Percentiles rank a stretch among this genome's conserved stretches.
Conservation (phyloP, 2,329 filamentous ascomycete genomes). For the Exophiala aquamarina region DNA sequence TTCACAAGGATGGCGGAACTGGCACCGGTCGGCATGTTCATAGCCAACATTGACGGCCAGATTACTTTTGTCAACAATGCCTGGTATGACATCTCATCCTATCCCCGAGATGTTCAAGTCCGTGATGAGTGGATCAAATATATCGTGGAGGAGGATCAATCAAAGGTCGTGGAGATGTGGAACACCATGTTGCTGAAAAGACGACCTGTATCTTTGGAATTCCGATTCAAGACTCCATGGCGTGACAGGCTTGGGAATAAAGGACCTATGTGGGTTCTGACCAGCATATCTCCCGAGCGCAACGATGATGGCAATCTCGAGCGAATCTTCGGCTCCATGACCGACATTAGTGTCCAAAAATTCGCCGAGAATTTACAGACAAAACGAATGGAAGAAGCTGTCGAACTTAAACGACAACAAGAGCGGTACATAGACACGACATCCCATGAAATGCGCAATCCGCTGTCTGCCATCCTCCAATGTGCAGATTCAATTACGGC, state of each 20-base stretch:
- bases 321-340: slow-evolving; percentile 61
- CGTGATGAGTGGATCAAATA: slow-evolving; percentile 49
- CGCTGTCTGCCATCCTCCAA: slow-evolving; percentile 58
- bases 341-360: slow-evolving; percentile 83
- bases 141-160: slow-evolving; percentile 51
- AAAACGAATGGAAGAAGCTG: slow-evolving; percentile 73
- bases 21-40: slow-evolving; percentile 81
- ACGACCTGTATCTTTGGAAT: slow-evolving; percentile 45
- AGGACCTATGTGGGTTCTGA: slow-evolving; percentile 57
- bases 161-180: slow-evolving; percentile 38
- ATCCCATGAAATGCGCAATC: slow-evolving; percentile 58
- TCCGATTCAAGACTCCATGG: slow-evolving; percentile 56
- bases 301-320: slow-evolving; percentile 50
- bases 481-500: slow-evolving; percentile 54
- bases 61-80: slow-evolving; percentile 82
- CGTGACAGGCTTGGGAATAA: slow-evolving; percentile 49
- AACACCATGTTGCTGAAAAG: slow-evolving; percentile 20
- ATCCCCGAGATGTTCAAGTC: slow-evolving; percentile 23
- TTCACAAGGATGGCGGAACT: slow-evolving; percentile 85
- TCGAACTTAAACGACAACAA: slow-evolving; percentile 76
- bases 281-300: slow-evolving; percentile 54
- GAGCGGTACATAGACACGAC: slow-evolving; percentile 79
- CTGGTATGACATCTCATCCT: slow-evolving; percentile 53
- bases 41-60: slow-evolving; percentile 68
- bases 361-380: slow-evolving; percentile 79